Evolutionary conservation across 192 early-diverging fungal species (phyloP).

Genomic region (Mortierella claussenii): DNA sequence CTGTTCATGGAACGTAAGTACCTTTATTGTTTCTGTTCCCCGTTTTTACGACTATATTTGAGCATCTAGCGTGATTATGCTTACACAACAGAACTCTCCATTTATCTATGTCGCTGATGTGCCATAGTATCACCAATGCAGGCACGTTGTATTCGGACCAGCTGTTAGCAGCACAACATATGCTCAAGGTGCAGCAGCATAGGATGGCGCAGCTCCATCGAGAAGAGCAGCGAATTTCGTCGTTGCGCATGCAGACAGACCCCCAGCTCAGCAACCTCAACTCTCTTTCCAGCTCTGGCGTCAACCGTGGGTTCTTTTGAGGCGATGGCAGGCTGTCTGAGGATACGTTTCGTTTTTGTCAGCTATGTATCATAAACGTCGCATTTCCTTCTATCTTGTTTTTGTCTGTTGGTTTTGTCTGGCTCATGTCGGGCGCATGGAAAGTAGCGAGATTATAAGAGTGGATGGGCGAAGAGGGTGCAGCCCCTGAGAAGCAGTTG

Average conservation of each 20-base stretch:
- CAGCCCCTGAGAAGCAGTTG: background rate
- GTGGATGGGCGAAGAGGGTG: too few relatives aligned
- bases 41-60: background rate
- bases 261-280: slow-evolving; percentile 19
- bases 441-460: too few relatives aligned
- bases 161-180: slow-evolving; percentile 37
- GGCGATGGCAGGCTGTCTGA: background rate
- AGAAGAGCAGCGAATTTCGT: slow-evolving; percentile 40
- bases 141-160: slow-evolving; percentile 47
- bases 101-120: background rate
- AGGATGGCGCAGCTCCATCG: slow-evolving; percentile 40
- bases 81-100: too few relatives aligned
- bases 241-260: slow-evolving; percentile 27
- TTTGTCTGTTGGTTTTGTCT: too few relatives aligned
- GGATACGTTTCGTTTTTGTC: background rate
- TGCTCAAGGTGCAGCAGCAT: slow-evolving; percentile 49
- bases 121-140: slow-evolving; percentile 41
- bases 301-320: slow-evolving; percentile 34
- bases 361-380: background rate
- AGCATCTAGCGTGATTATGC: too few relatives aligned
- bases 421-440: too few relatives aligned
- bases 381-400: background rate
- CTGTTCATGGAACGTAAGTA: slow-evolving; percentile 52
- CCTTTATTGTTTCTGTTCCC: background rate
- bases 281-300: slow-evolving; percentile 20